Evolutionary conservation across 768 basidiomycete species (phyloP), one percentile per base, ranked within the genome.

Genomic region (Amanita phalloides): DNA sequence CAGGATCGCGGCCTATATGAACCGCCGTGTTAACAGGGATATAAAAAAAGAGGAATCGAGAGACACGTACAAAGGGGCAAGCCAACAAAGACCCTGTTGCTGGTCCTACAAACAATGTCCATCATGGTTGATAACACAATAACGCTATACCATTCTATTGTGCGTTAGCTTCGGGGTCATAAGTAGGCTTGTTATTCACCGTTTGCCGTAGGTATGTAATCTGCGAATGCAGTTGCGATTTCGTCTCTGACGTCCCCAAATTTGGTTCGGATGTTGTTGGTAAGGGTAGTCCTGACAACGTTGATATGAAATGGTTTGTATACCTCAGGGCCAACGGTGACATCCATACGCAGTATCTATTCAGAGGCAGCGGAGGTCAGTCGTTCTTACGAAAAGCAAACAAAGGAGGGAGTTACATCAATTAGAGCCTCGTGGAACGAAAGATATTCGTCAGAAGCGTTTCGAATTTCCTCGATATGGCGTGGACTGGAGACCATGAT

Each of bases 391-490:
- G 39, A 10, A 36, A 20, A 23, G 23, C 7, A 2, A 43, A 32
- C 28, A 58, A 20, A 25, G 8, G 20, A n/a, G 25, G 38, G 25
- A 42, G 2, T 20, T 39, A 54, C 54, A 32, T 48, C 71, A 44
- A 62, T 56, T 37, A 69, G 64, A 3, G 69, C 70, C 17, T 69
- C 66, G 53, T 58, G 54, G 48, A 71, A 66, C 26, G 75, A 76
- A 4, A 78, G 61, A 25, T 67, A 66, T n/a, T 74, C 65, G 45
- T 77, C 75, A 4, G 70, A 65, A n/a, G 71, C 71, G 53, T 62
- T 71, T 39, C 71, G 68, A 25, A 79, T 56, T 39, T 77, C 74
- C 3, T 77, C 73, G n/a, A 75, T 62, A 32, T 67, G 62, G 23
- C 62, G 54, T 0, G 62, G 61, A 1, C 74, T 70, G 6, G 69